phyloP scores from a whole-genome alignment of 208 protist genomes.

The Trypanosoma platydactyli region DNA sequence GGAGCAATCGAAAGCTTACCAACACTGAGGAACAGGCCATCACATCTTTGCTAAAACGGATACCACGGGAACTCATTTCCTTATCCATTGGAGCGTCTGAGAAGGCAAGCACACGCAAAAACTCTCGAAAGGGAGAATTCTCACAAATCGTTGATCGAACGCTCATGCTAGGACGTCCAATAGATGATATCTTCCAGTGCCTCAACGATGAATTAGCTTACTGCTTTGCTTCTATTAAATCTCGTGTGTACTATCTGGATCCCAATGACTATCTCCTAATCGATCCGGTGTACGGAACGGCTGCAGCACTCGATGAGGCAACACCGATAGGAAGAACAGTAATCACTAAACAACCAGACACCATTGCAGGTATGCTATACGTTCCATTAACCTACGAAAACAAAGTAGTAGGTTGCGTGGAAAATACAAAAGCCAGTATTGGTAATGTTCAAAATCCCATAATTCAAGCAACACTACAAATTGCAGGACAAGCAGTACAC shows the following conservation, averaged over 20 bases:
- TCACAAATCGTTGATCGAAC: conserved; percentile 37
- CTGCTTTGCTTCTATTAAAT: conserved; percentile 20
- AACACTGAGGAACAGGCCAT: conserved; percentile 53
- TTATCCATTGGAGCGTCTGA: conserved; percentile 5
- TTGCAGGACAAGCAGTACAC: conserved; percentile 26
- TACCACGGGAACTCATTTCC: conserved; percentile 24
- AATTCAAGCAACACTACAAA: conserved; percentile 32
- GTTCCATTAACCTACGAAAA: conserved; percentile 50
- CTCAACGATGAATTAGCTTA: conserved; percentile 50
- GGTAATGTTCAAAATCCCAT: background rate
- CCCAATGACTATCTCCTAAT: conserved; percentile 49
- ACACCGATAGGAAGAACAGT: conserved; percentile 56
- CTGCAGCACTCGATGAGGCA: conserved; percentile 41
- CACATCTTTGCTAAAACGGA: conserved; percentile 22
- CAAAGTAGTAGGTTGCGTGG: conserved; percentile 62
- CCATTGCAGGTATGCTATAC: conserved; percentile 55
- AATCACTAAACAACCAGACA: conserved; percentile 33
- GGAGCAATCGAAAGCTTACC: conserved; percentile 42
- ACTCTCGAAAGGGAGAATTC: background rate
- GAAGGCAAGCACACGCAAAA: background rate
- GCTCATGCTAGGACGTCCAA: conserved; percentile 32
- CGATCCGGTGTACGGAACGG: conserved; percentile 64
- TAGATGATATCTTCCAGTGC: conserved; percentile 32
- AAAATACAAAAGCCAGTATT: conserved; percentile 34
- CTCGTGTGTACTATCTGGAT: conserved; percentile 46